These are phyloP conservation scores for Beauveria brongniartii DNA, from an alignment of 2,329 filamentous ascomycete genomes.

Conservation along the genomic window DNA sequence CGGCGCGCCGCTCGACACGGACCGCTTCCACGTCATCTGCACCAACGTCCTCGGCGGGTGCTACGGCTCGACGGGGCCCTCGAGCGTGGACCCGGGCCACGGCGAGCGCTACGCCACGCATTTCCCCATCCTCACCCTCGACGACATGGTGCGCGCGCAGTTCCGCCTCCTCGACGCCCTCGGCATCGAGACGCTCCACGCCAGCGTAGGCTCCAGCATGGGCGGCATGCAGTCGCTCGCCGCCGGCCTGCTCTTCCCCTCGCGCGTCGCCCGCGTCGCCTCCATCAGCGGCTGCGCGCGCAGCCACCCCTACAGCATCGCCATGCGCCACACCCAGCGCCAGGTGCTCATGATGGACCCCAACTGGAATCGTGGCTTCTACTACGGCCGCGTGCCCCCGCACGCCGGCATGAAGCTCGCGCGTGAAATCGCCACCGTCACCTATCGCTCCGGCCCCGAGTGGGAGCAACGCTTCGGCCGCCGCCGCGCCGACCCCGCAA, in stretches of 20 bases:
- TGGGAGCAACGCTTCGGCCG: conserved; percentile 95
- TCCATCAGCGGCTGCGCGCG: conserved; percentile 90
- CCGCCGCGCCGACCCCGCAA: conserved; percentile 73
- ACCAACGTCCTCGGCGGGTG: conserved; percentile 96
- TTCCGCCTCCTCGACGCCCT: conserved; percentile 79
- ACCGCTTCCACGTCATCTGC: conserved; percentile 89
- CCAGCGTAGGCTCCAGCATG: conserved; percentile 94
- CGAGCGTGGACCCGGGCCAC: conserved; percentile 79
- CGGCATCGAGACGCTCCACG: conserved; percentile 71
- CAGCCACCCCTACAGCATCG: conserved; percentile 95
- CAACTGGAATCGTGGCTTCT: conserved; percentile 92
- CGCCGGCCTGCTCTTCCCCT: conserved; percentile 73
- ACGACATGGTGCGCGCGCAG: conserved; percentile 96
- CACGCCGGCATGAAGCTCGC: conserved; percentile 98
- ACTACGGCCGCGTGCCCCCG: conserved; percentile 80
- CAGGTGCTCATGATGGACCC: conserved; percentile 99
- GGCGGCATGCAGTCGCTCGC: conserved; percentile 96
- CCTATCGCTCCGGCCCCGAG: conserved; percentile 91
- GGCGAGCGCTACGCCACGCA: conserved; percentile 84
- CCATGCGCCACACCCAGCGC: conserved; percentile 94
- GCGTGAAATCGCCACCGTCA: conserved; percentile 93
- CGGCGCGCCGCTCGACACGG: conserved; percentile 74
- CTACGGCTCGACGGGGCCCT: conserved; percentile 89
- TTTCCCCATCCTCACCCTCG: conserved; percentile 90
- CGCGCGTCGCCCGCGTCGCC: conserved; percentile 72